Evolutionary conservation across 352 stramenopile genomes (phyloP).

Genomic region (Pythium folliculosum): DNA sequence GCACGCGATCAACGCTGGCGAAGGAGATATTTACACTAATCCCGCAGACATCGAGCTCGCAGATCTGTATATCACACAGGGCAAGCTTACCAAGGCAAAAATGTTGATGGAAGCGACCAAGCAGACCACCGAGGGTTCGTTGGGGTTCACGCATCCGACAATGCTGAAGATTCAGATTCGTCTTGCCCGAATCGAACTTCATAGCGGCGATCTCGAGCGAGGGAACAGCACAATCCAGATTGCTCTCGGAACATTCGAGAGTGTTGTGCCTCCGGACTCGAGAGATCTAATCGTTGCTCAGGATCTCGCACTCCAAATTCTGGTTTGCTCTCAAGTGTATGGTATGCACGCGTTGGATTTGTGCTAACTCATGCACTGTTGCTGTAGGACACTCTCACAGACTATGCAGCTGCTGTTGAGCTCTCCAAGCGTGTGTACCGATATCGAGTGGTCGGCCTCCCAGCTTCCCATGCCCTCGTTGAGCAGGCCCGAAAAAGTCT

Average conservation of each 20-base stretch:
- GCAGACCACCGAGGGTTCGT: slow-evolving; percentile 33
- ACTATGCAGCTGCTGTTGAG: slow-evolving; percentile 17
- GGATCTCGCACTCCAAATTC: slow-evolving; percentile 40
- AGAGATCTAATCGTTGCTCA: slow-evolving; percentile 45
- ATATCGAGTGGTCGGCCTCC: slow-evolving; percentile 11
- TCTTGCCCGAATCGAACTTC: slow-evolving; percentile 30
- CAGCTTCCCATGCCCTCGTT: slow-evolving; percentile 8
- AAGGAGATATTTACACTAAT: slow-evolving; percentile 45
- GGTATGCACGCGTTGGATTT: neutral
- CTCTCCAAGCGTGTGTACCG: slow-evolving; percentile 8
- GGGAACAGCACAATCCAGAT: slow-evolving; percentile 16
- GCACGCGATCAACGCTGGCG: slow-evolving; percentile 37
- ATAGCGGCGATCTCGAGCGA: slow-evolving; percentile 21
- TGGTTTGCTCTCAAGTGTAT: slow-evolving; percentile 33
- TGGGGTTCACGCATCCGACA: slow-evolving; percentile 51
- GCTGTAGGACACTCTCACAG: slow-evolving; percentile 13
- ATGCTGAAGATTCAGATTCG: slow-evolving; percentile 60
- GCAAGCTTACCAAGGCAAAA: slow-evolving; percentile 53
- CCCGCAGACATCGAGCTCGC: slow-evolving; percentile 58
- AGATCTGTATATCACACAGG: slow-evolving; percentile 59
- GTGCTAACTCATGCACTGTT: neutral
- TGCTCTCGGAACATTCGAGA: slow-evolving; percentile 33
- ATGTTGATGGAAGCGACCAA: slow-evolving; percentile 36
- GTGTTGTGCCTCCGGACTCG: slow-evolving; percentile 37
- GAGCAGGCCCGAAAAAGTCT: neutral